Conservation (phyloP, 192 early-diverging fungal genomes). For the Lobulomyces angularis region DNA sequence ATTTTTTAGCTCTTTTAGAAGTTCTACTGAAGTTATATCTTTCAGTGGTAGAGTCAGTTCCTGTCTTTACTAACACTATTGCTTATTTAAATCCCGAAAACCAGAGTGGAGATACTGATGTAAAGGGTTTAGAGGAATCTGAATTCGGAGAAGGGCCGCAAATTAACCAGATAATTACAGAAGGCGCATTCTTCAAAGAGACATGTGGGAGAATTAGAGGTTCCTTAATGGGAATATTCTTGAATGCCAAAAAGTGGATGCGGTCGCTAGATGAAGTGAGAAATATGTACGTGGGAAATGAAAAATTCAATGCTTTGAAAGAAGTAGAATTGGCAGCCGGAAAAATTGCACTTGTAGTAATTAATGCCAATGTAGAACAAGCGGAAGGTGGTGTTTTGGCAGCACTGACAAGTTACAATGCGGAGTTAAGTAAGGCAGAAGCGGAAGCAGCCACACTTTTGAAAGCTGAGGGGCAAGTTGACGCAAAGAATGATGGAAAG, state of each 20-base stretch:
- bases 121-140: constrained; percentile 31
- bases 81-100: constrained; percentile 34
- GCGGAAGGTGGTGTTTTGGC: constrained; percentile 18
- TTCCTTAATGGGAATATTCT: constrained; percentile 37
- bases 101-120: constrained; percentile 12
- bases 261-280: constrained; percentile 31
- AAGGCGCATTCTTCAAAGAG: constrained; percentile 43
- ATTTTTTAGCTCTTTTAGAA: constrained; percentile 31
- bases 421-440: too few relatives aligned
- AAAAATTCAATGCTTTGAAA: constrained; percentile 25
- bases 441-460: constrained; percentile 1
- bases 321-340: constrained; percentile 23
- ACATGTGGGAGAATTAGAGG: constrained; percentile 45
- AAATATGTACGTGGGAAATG: constrained; percentile 46
- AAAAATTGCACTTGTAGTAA: constrained; percentile 24
- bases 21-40: constrained; percentile 34
- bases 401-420: constrained; percentile 5
- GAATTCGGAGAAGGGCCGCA: constrained; percentile 42
- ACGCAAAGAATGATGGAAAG: constrained; percentile 1
- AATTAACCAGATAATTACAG: constrained; percentile 33
- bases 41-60: constrained; percentile 23
- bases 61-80: constrained; percentile 33
- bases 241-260: constrained; percentile 36
- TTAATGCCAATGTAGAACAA: constrained; percentile 8
- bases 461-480: constrained; percentile 4